These are phyloP conservation scores for Psilocybe mexicana DNA, from an alignment of 1,284 basidiomycete genomes.

Conservation along the genomic window DNA sequence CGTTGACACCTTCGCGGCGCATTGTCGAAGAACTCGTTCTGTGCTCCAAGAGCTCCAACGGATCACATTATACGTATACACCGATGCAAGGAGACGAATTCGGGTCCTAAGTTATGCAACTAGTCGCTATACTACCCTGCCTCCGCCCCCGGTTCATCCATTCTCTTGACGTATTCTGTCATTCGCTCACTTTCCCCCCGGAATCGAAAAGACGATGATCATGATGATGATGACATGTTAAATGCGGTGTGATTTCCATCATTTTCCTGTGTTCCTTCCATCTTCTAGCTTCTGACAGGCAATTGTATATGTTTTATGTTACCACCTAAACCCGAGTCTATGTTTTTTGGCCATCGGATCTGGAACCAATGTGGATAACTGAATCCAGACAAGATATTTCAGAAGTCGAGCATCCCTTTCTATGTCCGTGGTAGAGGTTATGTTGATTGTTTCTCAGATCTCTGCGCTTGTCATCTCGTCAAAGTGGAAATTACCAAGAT, in stretches of 20 bases:
- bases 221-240: slow-evolving; percentile 10
- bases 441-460: neutral
- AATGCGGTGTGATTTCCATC: slow-evolving; percentile 14
- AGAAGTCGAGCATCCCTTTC: neutral
- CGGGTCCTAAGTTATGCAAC: neutral
- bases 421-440: neutral
- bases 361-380: slow-evolving; percentile 2
- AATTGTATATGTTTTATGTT: slow-evolving; percentile 15
- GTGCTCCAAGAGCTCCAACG: slow-evolving; percentile 12
- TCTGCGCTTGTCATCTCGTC: too few species aligned
- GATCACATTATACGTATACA: slow-evolving; percentile 15
- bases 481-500: neutral
- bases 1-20: slow-evolving; percentile 9
- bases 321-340: slow-evolving; percentile 4
- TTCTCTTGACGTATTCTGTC: slow-evolving; percentile 24
- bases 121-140: slow-evolving; percentile 12
- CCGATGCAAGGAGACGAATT: slow-evolving; percentile 8
- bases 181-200: slow-evolving; percentile 9
- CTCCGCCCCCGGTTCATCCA: slow-evolving; percentile 6
- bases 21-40: neutral
- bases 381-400: neutral
- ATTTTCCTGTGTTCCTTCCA: slow-evolving; percentile 6
- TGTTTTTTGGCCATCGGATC: slow-evolving; percentile 6
- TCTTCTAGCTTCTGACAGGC: slow-evolving; percentile 17
- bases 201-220: neutral